Percentiles rank a stretch among this genome's conserved stretches.
Evolutionary conservation across 2,329 filamentous ascomycete genomes (phyloP).

Genomic region (Diplodia mutila): DNA sequence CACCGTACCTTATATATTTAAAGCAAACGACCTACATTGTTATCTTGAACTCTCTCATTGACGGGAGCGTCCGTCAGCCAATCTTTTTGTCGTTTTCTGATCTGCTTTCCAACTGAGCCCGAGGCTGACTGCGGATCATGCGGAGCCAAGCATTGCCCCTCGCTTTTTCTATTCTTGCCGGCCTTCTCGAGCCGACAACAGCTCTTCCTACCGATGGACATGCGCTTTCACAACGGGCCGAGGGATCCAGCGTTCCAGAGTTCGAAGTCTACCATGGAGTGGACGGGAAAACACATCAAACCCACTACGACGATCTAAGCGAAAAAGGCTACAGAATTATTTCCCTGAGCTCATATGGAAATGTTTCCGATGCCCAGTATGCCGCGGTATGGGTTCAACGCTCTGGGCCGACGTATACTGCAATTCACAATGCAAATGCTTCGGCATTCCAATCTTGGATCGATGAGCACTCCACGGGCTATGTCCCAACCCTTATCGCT

Average conservation of each 20-base stretch:
- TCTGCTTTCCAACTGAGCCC: no score
- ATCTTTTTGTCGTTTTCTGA: no score
- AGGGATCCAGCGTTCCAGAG: not conserved
- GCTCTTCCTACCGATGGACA: not conserved
- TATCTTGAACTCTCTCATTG: no score
- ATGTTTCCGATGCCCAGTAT: constrained; percentile 28
- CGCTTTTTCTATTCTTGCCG: not conserved
- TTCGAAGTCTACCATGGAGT: not conserved
- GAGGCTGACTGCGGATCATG: not conserved
- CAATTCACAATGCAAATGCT: constrained; percentile 29
- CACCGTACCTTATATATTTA: not conserved
- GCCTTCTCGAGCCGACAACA: not conserved
- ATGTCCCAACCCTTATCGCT: constrained; percentile 33
- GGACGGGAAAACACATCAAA: not conserved
- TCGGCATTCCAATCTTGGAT: constrained; percentile 31
- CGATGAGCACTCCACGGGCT: constrained; percentile 1
- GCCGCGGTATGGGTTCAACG: constrained; percentile 32
- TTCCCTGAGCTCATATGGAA: constrained; percentile 31
- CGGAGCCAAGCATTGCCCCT: not conserved
- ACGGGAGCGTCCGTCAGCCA: no score
- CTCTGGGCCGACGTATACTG: constrained; percentile 29
- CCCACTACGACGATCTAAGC: constrained; percentile 26
- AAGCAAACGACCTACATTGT: no score
- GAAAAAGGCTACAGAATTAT: constrained; percentile 30
- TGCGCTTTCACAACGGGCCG: not conserved